Percentiles rank a stretch among this genome's conserved stretches.
phyloP scores from a whole-genome alignment of 208 protist species.

The Leishmania tarentolae region DNA sequence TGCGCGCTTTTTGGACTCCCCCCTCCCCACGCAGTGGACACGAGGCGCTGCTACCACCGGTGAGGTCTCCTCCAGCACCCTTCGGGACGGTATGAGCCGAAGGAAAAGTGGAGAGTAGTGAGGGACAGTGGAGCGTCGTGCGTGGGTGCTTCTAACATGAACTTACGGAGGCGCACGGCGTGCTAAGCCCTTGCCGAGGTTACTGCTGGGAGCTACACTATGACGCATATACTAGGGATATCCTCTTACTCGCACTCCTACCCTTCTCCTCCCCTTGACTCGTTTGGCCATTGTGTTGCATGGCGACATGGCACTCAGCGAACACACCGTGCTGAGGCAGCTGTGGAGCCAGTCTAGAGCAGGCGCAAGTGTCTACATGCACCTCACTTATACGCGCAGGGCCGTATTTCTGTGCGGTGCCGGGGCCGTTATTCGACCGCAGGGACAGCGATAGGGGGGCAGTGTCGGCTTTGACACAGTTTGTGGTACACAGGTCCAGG shows the following conservation, averaged over 20 bases:
- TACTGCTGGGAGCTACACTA: neutral
- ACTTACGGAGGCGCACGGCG: neutral
- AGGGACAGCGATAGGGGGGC: neutral
- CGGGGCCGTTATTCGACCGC: neutral
- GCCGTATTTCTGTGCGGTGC: neutral
- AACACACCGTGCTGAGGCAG: too few relatives aligned
- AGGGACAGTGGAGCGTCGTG: neutral
- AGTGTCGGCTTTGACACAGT: neutral
- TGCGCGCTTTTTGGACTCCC: neutral
- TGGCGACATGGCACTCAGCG: too few relatives aligned
- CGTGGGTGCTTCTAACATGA: neutral
- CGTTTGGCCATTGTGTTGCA: neutral
- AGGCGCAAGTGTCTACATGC: neutral
- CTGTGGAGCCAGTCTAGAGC: neutral
- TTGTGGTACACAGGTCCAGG: neutral
- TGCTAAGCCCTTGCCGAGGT: neutral
- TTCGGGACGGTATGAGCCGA: neutral
- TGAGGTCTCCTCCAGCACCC: too few relatives aligned
- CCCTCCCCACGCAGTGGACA: too few relatives aligned
- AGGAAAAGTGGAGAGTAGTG: neutral
- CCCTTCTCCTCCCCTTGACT: neutral
- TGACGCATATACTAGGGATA: neutral
- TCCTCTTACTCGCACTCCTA: neutral
- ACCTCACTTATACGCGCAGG: neutral
- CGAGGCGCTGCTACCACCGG: too few relatives aligned